Evolutionary conservation across 1,139 yeast species (phyloP), one percentile per base, ranked within the genome.

Genomic region (Lodderomyces beijingensis): DNA sequence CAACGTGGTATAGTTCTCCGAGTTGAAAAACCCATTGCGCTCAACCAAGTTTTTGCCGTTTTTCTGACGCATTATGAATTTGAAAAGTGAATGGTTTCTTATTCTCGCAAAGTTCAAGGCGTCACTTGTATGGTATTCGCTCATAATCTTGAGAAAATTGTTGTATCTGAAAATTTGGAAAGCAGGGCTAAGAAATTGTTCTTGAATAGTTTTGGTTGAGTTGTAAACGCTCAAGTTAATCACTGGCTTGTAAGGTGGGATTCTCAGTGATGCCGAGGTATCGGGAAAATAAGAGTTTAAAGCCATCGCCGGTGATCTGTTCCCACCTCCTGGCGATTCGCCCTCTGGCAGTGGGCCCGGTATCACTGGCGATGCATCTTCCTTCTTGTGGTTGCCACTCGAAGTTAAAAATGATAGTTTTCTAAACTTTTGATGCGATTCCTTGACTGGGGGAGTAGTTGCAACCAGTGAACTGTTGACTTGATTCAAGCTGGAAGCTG

Each of bases 71-170:
- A 47, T 40, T 12, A 65, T 48, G 30, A 66, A 65, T 36, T 64
- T 65, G 7, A 51, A 43, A 16, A 67, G 48, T 3, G 69, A 63
- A 32, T 62, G 65, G 31, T 55, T 54, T 18, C 74, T 44, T n/a
- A 63, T 55, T 24, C 47, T 55, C 12, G 70, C 67, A 48, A 66
- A 66, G 38, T 57, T 64, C n/a, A 65, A 51, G 0, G 73, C 65
- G 42, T 67, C 74, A 31, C 54, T 53, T 14, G 46, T 43, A 33
- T 60, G 70, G 35, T 60, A 62, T 9, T 54, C 63, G 16, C 53
- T 40, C 17, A 65, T 35, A 16, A 59, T 49, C 19, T 59, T 63
- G 11, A 66, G 50, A 40, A 60, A 67, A 32, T 51, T 54, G 33
- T 57, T 52, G 40, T 50, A 68, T n/a, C 70, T 45, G 39, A 57